Base-by-base conservation (phyloP, 2,329 filamentous ascomycete genomes). In the Cladorrhinum sp. region DNA sequence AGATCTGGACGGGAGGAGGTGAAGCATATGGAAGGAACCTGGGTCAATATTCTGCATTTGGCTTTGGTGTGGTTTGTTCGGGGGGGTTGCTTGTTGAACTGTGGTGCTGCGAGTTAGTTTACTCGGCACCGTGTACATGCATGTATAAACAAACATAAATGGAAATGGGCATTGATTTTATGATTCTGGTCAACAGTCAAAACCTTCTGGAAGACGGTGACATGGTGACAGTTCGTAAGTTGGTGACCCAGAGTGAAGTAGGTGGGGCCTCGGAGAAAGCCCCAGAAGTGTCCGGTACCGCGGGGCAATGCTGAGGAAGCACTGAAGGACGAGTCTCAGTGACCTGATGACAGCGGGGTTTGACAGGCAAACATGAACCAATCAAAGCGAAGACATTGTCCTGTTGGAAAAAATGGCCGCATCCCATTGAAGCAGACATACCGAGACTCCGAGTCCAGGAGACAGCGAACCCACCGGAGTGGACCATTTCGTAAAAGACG, bases 361-460 rank as follows among this genome's bases (percentile, higher is more conserved):
- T 10, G 24, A 24, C 6, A 20, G 18, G 6, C 12, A 54, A 18
- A 14, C 9, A 9, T 5, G 30, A 57, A 36, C 66, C 66, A 68
- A 67, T 68, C 23, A 57, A 60, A 33, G 50, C 16, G 7, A 9
- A 18, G 24, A 26, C 59, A 55, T 61, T 64, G 66, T 60, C 21
- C 26, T 48, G 46, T 57, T 42, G n/a, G 54, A n/a, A 33, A 61
- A 64, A 66, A 65, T 58, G 55, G 51, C 55, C 36, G 62, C 42
- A 26, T 58, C 57, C 62, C 28, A 65, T 66, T 65, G 63, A 62
- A 56, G 59, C 53, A 46, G 48, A 67, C 56, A 67, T 64, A 39
- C 66, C 66, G 66, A 67, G 52, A 62, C 59, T 51, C 66, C 64
- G 64, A 66, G 50, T 57, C 60, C 24, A 51, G 58, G 46, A 54